These are phyloP conservation scores for Salvia sclarea DNA, from an alignment of 305 asterid genomes.

Conservation along the genomic window DNA sequence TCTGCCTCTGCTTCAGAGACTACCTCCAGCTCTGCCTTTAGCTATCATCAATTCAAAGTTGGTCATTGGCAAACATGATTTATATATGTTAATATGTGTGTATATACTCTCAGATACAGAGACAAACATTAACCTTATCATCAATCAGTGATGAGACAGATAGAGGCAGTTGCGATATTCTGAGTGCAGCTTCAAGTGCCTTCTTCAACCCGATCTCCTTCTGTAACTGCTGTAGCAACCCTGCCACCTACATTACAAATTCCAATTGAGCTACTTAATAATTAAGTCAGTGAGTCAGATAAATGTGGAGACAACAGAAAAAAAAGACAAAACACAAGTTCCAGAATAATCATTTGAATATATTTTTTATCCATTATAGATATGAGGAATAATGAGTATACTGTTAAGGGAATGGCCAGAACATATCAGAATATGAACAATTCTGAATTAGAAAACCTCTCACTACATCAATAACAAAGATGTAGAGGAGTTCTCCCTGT, in stretches of 20 bases:
- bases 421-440: no score
- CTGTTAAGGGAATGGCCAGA: no score
- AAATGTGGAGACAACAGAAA: background rate
- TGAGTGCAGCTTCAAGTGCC: conserved; percentile 70
- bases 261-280: conserved; percentile 28
- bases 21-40: conserved; percentile 66
- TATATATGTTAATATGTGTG: background rate
- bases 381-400: no score
- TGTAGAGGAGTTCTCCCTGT: no score
- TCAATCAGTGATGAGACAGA: conserved; percentile 52
- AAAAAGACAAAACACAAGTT: background rate
- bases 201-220: conserved; percentile 71
- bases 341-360: background rate
- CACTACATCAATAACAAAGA: no score
- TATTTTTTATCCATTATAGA: background rate
- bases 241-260: conserved; percentile 60
- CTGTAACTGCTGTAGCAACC: conserved; percentile 69
- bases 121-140: conserved; percentile 55
- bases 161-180: conserved; percentile 47
- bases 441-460: no score
- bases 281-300: conserved; percentile 1
- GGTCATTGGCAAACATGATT: conserved; percentile 28
- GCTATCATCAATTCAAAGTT: conserved; percentile 45
- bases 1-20: conserved; percentile 68
- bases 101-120: background rate